Percentiles rank a stretch among this genome's conserved stretches.
Evolutionary conservation across 1,139 yeast species (phyloP).

Genomic region (Lodderomyces parapsilosis): DNA sequence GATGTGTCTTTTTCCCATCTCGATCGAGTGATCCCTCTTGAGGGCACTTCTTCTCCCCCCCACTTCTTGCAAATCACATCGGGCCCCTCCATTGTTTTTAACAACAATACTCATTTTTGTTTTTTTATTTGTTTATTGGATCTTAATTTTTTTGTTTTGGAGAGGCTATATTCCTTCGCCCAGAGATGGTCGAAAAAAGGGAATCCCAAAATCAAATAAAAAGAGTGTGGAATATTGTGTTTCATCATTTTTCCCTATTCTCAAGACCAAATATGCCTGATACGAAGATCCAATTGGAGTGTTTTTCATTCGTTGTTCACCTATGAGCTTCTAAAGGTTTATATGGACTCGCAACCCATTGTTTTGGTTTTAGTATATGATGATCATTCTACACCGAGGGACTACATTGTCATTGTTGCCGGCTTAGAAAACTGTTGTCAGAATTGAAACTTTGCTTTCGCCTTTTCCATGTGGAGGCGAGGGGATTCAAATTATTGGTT

Average conservation of each 20-base stretch:
- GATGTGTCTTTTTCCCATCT: not conserved
- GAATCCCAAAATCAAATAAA: not conserved
- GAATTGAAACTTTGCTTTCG: not conserved
- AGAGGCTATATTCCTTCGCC: not conserved
- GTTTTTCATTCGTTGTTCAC: not conserved
- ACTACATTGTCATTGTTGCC: not conserved
- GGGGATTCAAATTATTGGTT: not conserved
- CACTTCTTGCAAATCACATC: not conserved
- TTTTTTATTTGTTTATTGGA: slow-evolving; percentile 2
- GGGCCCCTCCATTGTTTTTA: too few relatives aligned
- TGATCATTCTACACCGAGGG: not conserved
- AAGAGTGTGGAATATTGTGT: not conserved
- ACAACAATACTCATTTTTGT: not conserved
- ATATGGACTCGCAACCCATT: not conserved
- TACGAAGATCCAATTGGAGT: not conserved
- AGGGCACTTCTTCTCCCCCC: too few relatives aligned
- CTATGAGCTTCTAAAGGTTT: not conserved
- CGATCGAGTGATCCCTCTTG: not conserved
- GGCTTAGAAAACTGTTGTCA: slow-evolving; percentile 1
- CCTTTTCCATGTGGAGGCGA: not conserved
- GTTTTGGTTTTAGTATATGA: not conserved
- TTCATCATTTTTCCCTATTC: not conserved
- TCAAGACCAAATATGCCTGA: not conserved
- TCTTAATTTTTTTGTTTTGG: slow-evolving; percentile 1
- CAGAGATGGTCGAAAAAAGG: not conserved